phyloP scores from a whole-genome alignment of 2,329 filamentous ascomycete species.

The Apiospora koreana region DNA sequence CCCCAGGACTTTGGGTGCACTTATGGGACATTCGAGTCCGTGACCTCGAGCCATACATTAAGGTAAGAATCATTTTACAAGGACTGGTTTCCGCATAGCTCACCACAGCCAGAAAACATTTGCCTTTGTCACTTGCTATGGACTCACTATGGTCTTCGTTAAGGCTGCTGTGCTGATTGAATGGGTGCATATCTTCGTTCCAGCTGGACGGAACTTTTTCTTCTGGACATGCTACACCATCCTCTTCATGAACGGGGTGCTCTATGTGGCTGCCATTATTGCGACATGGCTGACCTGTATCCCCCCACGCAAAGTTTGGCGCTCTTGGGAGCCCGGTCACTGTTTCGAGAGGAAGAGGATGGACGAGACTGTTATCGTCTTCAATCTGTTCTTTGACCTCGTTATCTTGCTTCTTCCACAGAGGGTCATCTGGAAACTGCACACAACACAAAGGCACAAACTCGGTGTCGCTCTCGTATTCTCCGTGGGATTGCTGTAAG shows the following conservation, averaged over 20 bases:
- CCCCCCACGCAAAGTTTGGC: not conserved
- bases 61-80: not conserved
- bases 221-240: not conserved
- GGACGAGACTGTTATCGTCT: not conserved
- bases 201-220: not conserved
- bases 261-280: not conserved
- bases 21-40: not conserved
- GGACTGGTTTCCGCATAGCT: not conserved
- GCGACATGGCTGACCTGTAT: not conserved
- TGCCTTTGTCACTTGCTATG: constrained; percentile 7
- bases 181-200: not conserved
- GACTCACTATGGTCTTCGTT: not conserved
- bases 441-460: constrained; percentile 15
- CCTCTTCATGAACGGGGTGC: not conserved
- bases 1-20: constrained; percentile 6
- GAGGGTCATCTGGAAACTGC: constrained; percentile 18
- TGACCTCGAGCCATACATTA: not conserved
- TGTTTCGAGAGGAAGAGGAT: not conserved
- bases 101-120: not conserved
- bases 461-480: constrained; percentile 18
- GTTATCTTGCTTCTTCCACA: constrained; percentile 17
- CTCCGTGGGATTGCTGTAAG: constrained; percentile 18
- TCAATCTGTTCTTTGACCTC: constrained; percentile 20
- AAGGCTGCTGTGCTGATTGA: not conserved
- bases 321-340: not conserved